phyloP scores from a whole-genome alignment of 345 rosid species.

The Anacardium occidentale region DNA sequence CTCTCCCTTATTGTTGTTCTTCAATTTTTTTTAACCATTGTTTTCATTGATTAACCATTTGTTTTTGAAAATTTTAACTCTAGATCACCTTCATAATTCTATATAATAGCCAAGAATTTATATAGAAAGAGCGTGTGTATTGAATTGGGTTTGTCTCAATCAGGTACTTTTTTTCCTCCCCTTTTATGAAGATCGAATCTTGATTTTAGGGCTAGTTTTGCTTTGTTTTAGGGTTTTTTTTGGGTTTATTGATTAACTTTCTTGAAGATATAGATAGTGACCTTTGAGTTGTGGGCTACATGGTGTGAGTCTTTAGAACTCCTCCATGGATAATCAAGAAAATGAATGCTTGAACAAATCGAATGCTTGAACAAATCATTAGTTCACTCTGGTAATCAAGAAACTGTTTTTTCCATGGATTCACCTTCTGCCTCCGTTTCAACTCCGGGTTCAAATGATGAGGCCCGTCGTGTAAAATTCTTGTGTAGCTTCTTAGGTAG shows the following conservation, averaged over 20 bases:
- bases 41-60: no score
- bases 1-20: not conserved
- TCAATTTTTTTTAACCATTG: no score
- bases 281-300: conserved; percentile 9
- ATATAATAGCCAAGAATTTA: not conserved
- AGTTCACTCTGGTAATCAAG: conserved; percentile 22
- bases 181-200: not conserved
- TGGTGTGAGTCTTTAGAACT: conserved; percentile 27
- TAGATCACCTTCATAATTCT: not conserved
- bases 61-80: not conserved
- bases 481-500: conserved; percentile 93
- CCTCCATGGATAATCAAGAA: conserved; percentile 55
- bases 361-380: conserved; percentile 28
- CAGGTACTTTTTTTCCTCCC: not conserved
- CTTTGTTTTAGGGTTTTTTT: not conserved
- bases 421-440: conserved; percentile 35
- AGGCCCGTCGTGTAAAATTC: conserved; percentile 68
- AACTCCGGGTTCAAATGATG: conserved; percentile 54
- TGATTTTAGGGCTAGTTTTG: conserved; percentile 13
- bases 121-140: not conserved
- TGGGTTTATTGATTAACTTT: no score
- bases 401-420: conserved; percentile 46
- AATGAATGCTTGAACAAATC: conserved; percentile 29
- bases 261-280: no score
- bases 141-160: not conserved